phyloP scores from a whole-genome alignment of 1,139 yeast genomes.

The Blastobotrys arbuscula region DNA sequence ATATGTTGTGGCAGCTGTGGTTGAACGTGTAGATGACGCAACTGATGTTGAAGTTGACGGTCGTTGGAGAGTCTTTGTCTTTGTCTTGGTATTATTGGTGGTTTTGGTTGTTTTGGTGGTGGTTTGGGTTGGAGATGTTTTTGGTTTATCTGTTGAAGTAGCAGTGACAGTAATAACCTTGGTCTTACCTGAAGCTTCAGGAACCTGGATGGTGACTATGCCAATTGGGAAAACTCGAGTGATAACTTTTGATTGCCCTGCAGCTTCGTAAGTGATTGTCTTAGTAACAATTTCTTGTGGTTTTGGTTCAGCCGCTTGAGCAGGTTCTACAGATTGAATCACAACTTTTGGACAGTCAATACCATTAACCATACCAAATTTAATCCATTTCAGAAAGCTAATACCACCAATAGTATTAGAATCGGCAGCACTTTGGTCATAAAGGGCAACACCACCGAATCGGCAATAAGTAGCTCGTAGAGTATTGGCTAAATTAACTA shows the following conservation, averaged over 20 bases:
- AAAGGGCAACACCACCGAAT: conserved; percentile 81
- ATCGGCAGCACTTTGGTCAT: conserved; percentile 87
- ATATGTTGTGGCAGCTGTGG: neutral
- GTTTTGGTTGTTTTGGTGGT: neutral
- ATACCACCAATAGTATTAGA: conserved; percentile 42
- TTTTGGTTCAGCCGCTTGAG: neutral
- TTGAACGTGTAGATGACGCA: too few relatives aligned
- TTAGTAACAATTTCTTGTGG: neutral
- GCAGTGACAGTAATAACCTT: neutral
- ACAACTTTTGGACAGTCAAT: conserved; percentile 1
- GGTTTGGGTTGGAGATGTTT: neutral
- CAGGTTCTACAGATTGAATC: neutral
- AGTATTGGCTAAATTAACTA: conserved; percentile 17
- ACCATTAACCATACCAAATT: conserved; percentile 23
- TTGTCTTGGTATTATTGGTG: neutral
- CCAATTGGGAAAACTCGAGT: conserved; percentile 3
- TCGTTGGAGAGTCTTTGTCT: neutral
- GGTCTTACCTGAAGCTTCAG: neutral
- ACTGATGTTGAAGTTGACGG: neutral
- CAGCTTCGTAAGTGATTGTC: neutral
- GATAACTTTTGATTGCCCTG: neutral
- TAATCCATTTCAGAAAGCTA: conserved; percentile 42
- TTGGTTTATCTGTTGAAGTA: neutral
- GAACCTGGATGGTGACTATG: neutral
- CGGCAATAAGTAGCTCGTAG: conserved; percentile 36